A percentile compares a stretch with the other conserved stretches of the same genome.
Conservation (phyloP, 495 filamentous ascomycete species). For the Xylaria venustula region DNA sequence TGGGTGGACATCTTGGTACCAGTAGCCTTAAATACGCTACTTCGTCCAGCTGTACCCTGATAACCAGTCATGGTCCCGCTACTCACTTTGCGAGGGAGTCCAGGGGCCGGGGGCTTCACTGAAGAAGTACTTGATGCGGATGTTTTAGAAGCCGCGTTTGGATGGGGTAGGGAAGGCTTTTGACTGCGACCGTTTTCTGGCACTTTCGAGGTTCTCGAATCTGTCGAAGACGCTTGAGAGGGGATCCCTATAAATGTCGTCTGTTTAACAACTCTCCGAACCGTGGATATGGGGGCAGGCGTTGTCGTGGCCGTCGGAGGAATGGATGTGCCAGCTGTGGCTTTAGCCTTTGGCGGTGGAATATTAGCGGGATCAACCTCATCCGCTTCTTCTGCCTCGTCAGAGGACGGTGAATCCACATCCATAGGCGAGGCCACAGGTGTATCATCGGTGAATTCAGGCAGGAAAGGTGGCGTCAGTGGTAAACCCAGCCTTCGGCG, state of each 20-base stretch:
- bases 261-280: slow-evolving; percentile 11
- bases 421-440: not conserved
- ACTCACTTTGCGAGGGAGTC: not conserved
- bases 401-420: not conserved
- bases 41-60: slow-evolving; percentile 30
- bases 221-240: not conserved
- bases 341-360: not conserved
- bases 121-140: slow-evolving; percentile 1
- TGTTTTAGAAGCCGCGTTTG: not conserved
- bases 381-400: slow-evolving; percentile 6
- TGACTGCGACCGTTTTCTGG: slow-evolving; percentile 11
- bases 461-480: slow-evolving; percentile 19
- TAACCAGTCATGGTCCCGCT: slow-evolving; percentile 27
- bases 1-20: not conserved
- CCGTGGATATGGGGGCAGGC: not conserved
- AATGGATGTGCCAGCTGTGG: not conserved
- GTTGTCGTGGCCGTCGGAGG: not conserved
- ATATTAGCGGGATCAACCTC: not conserved
- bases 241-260: not conserved
- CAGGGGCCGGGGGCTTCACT: no score
- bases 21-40: slow-evolving; percentile 8
- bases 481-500: slow-evolving; percentile 35
- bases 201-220: not conserved
- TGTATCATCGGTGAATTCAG: not conserved
- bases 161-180: not conserved